Evolutionary conservation across 805 yeast genomes (phyloP), one percentile per base, ranked within the genome.

Genomic region (Cyberlindnera mississippiensis): DNA sequence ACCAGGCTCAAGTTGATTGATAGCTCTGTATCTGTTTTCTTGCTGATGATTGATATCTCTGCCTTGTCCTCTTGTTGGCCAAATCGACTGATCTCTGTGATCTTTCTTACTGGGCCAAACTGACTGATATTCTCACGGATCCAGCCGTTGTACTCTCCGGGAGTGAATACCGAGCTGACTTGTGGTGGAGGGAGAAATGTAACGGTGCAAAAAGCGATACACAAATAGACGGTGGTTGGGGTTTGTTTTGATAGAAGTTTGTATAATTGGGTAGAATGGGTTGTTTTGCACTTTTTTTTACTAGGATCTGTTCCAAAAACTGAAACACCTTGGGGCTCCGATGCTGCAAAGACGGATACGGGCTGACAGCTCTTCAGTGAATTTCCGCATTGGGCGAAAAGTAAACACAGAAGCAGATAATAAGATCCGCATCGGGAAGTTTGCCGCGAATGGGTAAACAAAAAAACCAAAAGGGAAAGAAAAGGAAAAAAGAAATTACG

Each of bases 91-190:
- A n/a, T n/a, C n/a, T n/a, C n/a, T n/a, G n/a, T n/a, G n/a, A n/a
- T n/a, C n/a, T n/a, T n/a, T n/a, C n/a, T n/a, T n/a, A n/a, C n/a
- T n/a, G n/a, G n/a, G n/a, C n/a, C n/a, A n/a, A n/a, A n/a, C n/a
- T 12, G 20, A 19, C 6, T 27, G 24, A 38, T 37, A 34, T 42
- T 37, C 37, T 19, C 34, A 42, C 46, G 46, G 46, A 30, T 30
- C 46, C 42, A 42, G 39, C 42, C 47, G 40, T 28, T 36, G 28
- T 20, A 40, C 43, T 38, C 46, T 42, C 42, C 37, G 28, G 45
- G 45, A 42, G 45, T 33, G 38, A 32, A 31, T 40, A 40, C 17
- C 27, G 20, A 13, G 12, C 14, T 27, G 29, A 13, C 14, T 27
- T 9, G 28, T 14, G 15, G 14, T 8, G 17, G n/a, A 22, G 26